Evolutionary conservation across 345 rosid species (phyloP).

Genomic region (Physaria fendleri): DNA sequence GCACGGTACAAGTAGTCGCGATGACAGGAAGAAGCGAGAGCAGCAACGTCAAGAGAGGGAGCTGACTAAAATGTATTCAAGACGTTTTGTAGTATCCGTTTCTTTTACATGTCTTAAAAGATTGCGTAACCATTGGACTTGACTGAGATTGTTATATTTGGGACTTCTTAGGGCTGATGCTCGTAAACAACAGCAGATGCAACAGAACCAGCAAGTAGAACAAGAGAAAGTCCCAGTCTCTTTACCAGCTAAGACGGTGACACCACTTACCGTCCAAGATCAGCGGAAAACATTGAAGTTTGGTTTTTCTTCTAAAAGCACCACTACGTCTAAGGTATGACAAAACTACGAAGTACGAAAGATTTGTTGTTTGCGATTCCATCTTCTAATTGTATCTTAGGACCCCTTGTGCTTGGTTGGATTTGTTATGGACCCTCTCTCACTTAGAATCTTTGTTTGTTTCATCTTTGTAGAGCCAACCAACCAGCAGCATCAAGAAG

Average conservation of each 20-base stretch:
- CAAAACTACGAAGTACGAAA: too few relatives aligned
- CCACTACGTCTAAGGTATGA: conserved; percentile 59
- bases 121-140: neutral
- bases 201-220: conserved; percentile 44
- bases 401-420: too few relatives aligned
- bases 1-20: conserved; percentile 84
- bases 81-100: conserved; percentile 27
- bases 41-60: conserved; percentile 85
- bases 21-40: conserved; percentile 85
- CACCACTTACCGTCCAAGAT: conserved; percentile 64
- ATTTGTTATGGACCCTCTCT: too few relatives aligned
- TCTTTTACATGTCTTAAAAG: neutral
- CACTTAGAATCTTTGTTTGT: too few relatives aligned
- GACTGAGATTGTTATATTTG: neutral
- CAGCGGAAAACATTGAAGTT: conserved; percentile 76
- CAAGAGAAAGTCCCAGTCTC: conserved; percentile 37
- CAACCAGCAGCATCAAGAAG: conserved; percentile 48
- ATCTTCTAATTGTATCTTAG: too few relatives aligned
- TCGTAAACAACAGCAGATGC: conserved; percentile 58
- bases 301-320: conserved; percentile 74
- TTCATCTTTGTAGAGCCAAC: conserved; percentile 39
- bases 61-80: conserved; percentile 74
- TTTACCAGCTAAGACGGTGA: conserved; percentile 27
- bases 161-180: conserved; percentile 66
- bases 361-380: too few relatives aligned